These are phyloP conservation scores for Chaetomium olivaceum DNA, from an alignment of 2,329 filamentous ascomycete genomes.

Conservation along the genomic window DNA sequence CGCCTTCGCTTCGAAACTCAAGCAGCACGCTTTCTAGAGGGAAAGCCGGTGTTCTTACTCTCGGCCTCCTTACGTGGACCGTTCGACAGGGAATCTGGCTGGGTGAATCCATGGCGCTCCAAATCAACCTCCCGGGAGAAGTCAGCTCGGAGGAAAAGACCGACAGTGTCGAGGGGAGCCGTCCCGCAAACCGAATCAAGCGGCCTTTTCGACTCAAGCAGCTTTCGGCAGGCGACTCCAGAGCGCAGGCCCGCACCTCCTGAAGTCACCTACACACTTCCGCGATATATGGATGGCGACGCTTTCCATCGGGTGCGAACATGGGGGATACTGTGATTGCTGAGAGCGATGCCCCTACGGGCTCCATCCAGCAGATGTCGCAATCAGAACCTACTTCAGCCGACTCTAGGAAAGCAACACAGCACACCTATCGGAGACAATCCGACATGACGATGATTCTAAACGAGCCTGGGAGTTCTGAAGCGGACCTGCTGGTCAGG, in stretches of 20 bases:
- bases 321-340: slow-evolving; percentile 25
- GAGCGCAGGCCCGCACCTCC: not conserved
- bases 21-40: slow-evolving; percentile 59
- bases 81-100: slow-evolving; percentile 53
- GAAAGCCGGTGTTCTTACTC: slow-evolving; percentile 56
- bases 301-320: slow-evolving; percentile 12
- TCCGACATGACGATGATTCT: not conserved
- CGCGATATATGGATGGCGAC: slow-evolving; percentile 22
- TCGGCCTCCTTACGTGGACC: slow-evolving; percentile 64
- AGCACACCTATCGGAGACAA: slow-evolving; percentile 5
- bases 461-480: not conserved
- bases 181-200: slow-evolving; percentile 4
- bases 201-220: slow-evolving; percentile 13
- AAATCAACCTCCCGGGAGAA: slow-evolving; percentile 14
- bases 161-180: not conserved
- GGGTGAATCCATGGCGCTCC: slow-evolving; percentile 60
- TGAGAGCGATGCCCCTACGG: not conserved
- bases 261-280: not conserved
- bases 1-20: slow-evolving; percentile 59
- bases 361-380: not conserved
- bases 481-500: not conserved
- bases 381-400: slow-evolving; percentile 11
- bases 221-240: not conserved
- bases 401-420: slow-evolving; percentile 19
- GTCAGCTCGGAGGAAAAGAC: not conserved